Percentiles rank a stretch among this genome's conserved stretches.
These are phyloP conservation scores for Agaricus sinodeliciosus DNA, from an alignment of 768 basidiomycete species.

Conservation along the genomic window DNA sequence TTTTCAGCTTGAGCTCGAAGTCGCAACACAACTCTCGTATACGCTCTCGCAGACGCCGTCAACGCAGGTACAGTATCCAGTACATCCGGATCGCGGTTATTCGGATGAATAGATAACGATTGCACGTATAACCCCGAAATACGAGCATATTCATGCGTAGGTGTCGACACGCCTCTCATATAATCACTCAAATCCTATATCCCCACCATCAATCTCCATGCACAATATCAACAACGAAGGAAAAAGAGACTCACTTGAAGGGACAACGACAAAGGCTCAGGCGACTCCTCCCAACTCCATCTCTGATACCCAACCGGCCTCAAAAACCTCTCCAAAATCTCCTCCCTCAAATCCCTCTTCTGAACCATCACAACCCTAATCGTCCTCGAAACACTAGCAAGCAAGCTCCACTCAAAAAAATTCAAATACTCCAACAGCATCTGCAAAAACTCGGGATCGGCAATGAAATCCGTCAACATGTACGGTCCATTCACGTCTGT, in stretches of 20 bases:
- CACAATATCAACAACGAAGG: background rate
- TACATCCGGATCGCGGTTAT: slow-evolving; percentile 32
- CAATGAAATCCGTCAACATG: slow-evolving; percentile 51
- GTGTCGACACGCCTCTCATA: slow-evolving; percentile 72
- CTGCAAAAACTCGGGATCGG: slow-evolving; percentile 44
- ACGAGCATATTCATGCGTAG: slow-evolving; percentile 64
- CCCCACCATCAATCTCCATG: slow-evolving; percentile 10
- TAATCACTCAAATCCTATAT: slow-evolving; percentile 74
- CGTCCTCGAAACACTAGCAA: slow-evolving; percentile 51
- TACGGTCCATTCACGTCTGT: slow-evolving; percentile 22
- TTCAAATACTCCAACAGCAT: slow-evolving; percentile 52
- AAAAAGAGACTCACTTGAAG: slow-evolving; percentile 42
- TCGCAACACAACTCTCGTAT: slow-evolving; percentile 73
- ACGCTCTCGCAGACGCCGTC: slow-evolving; percentile 62
- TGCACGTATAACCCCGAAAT: slow-evolving; percentile 54
- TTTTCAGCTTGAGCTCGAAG: slow-evolving; percentile 76
- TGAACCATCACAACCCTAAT: slow-evolving; percentile 45
- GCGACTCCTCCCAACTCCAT: slow-evolving; percentile 50
- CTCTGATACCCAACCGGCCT: slow-evolving; percentile 63
- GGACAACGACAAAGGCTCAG: slow-evolving; percentile 58
- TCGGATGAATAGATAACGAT: slow-evolving; percentile 34
- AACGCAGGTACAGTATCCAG: slow-evolving; percentile 41
- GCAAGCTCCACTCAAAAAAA: slow-evolving; percentile 67
- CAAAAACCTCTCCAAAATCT: slow-evolving; percentile 62
- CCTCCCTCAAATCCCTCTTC: slow-evolving; percentile 48